A percentile compares a stretch with the other conserved stretches of the same genome.
phyloP scores from a whole-genome alignment of 2,329 filamentous ascomycete species.

The Ceratocystis cubensis region DNA sequence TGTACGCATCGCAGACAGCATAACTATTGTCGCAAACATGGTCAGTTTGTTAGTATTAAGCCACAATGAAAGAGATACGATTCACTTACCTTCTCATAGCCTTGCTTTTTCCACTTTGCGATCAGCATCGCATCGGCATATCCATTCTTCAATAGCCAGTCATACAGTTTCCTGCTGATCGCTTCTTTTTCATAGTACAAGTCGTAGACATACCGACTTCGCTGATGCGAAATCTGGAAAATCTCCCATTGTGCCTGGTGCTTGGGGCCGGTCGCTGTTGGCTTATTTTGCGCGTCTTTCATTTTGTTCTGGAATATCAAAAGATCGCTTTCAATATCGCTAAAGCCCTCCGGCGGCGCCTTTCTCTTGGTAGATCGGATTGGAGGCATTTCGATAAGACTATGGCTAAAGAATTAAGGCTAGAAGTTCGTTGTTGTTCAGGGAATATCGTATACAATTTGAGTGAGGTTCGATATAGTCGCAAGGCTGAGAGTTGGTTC shows the following conservation, averaged over 20 bases:
- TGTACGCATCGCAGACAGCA: slow-evolving; percentile 95
- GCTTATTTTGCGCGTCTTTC: slow-evolving; percentile 88
- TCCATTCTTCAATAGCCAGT: slow-evolving; percentile 90
- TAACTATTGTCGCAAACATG: slow-evolving; percentile 40
- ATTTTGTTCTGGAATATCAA: slow-evolving; percentile 81
- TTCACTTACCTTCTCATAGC: slow-evolving; percentile 76
- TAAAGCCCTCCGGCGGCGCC: slow-evolving; percentile 73
- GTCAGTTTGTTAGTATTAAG: background rate
- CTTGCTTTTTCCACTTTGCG: slow-evolving; percentile 99
- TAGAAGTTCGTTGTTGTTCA: background rate
- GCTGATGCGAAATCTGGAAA: slow-evolving; percentile 91
- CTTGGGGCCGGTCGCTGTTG: slow-evolving; percentile 64
- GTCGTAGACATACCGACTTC: slow-evolving; percentile 88
- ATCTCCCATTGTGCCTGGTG: slow-evolving; percentile 94
- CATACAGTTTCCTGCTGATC: slow-evolving; percentile 82
- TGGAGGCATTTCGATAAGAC: slow-evolving; percentile 50
- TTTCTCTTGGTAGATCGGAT: slow-evolving; percentile 67
- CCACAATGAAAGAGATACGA: background rate
- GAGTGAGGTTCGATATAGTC: background rate
- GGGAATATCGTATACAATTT: background rate
- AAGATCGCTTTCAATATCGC: slow-evolving; percentile 76
- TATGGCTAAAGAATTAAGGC: background rate
- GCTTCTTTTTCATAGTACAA: slow-evolving; percentile 97
- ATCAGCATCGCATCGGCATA: slow-evolving; percentile 94
- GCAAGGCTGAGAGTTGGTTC: slow-evolving; percentile 17